Evolutionary conservation across 2,329 filamentous ascomycete species (phyloP).

Genomic region (Monosporascus sp.): DNA sequence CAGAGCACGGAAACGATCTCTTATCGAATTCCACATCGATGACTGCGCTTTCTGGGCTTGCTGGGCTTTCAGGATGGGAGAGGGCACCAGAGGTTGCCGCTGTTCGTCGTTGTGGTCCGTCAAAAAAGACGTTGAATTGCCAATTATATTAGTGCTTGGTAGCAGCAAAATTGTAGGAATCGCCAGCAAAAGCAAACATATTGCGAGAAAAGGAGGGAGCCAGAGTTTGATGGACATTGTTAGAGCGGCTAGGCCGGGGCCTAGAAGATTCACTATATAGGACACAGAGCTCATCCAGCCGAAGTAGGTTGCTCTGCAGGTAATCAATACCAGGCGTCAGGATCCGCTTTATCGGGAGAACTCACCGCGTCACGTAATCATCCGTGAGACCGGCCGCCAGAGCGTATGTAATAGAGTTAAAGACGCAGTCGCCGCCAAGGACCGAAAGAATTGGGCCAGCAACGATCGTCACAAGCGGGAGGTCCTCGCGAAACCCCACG

Average conservation of each 20-base stretch:
- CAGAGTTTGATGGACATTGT: slow-evolving; percentile 40
- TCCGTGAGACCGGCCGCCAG: slow-evolving; percentile 40
- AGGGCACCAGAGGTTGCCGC: slow-evolving; percentile 33
- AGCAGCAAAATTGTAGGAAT: slow-evolving; percentile 28
- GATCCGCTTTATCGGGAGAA: not conserved
- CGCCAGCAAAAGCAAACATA: slow-evolving; percentile 30
- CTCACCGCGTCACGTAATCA: slow-evolving; percentile 34
- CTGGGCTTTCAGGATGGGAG: slow-evolving; percentile 33
- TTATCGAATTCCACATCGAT: slow-evolving; percentile 17
- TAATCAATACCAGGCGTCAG: slow-evolving; percentile 7
- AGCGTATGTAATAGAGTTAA: slow-evolving; percentile 44
- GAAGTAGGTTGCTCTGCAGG: slow-evolving; percentile 41
- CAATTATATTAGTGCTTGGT: slow-evolving; percentile 10
- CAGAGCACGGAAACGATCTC: slow-evolving; percentile 25
- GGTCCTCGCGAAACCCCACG: slow-evolving; percentile 33
- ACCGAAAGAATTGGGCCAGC: slow-evolving; percentile 38
- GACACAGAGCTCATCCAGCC: slow-evolving; percentile 46
- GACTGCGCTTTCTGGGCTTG: slow-evolving; percentile 17
- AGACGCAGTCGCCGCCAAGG: slow-evolving; percentile 45
- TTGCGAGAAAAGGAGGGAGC: slow-evolving; percentile 40
- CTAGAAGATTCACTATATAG: slow-evolving; percentile 41
- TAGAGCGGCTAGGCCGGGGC: slow-evolving; percentile 40
- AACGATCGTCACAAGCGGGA: slow-evolving; percentile 36
- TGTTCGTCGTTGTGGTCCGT: slow-evolving; percentile 26
- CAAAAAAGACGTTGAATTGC: not conserved